A percentile compares a stretch with the other conserved stretches of the same genome.
These are phyloP conservation scores for Juglanconis sp. DNA, from an alignment of 2,329 filamentous ascomycete genomes.

Conservation along the genomic window DNA sequence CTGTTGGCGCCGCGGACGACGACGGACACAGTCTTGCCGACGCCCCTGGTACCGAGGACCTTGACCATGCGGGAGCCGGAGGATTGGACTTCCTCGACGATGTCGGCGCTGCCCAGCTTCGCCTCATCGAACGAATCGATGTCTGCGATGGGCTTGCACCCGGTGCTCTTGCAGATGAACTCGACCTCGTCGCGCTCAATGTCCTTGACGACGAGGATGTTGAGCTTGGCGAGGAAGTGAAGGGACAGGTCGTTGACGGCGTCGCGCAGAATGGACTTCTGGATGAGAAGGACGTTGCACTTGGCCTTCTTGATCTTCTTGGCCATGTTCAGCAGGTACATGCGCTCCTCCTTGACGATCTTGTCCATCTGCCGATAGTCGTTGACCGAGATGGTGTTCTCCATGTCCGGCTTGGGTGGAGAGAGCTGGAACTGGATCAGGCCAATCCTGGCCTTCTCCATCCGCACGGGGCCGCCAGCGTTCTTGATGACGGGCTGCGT, in stretches of 20 bases:
- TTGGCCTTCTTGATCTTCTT: conserved; percentile 99
- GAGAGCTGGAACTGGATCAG: conserved; percentile 98
- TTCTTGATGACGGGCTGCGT: conserved; percentile 92
- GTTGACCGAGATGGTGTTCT: conserved; percentile 98
- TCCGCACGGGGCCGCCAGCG: conserved; percentile 82
- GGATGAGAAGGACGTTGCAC: conserved; percentile 96
- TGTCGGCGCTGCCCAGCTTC: conserved; percentile 89
- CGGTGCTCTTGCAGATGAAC: conserved; percentile 98
- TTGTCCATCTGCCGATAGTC: conserved; percentile 99
- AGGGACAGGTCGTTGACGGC: conserved; percentile 96
- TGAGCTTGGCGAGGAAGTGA: conserved; percentile 95
- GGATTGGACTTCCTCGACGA: conserved; percentile 87
- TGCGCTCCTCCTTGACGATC: conserved; percentile 97
- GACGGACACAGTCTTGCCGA: conserved; percentile 87
- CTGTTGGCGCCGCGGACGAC: conserved; percentile 92
- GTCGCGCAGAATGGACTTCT: conserved; percentile 96
- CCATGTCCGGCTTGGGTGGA: conserved; percentile 99
- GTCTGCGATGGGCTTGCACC: conserved; percentile 98
- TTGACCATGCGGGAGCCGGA: conserved; percentile 91
- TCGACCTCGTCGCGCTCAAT: conserved; percentile 98
- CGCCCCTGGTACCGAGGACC: conserved; percentile 82
- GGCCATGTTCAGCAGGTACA: conserved; percentile 96
- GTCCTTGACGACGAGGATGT: conserved; percentile 94
- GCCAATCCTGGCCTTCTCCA: conserved; percentile 96
- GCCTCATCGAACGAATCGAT: conserved; percentile 98